Conservation (phyloP, 1,284 basidiomycete species). For the Ustilago trichophora region DNA sequence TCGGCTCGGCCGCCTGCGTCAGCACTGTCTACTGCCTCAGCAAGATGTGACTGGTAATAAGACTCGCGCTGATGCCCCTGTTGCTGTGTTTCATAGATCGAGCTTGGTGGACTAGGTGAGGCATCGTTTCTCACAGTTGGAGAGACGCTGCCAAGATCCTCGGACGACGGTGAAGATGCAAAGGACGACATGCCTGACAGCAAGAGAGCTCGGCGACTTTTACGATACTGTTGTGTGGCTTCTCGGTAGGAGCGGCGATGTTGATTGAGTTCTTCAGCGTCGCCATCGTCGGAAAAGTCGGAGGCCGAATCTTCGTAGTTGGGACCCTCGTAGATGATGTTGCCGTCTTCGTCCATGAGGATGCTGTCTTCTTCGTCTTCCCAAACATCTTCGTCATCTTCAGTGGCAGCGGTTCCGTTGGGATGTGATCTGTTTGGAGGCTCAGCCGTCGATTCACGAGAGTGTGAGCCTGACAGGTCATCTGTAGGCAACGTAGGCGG, state of each 20-base stretch:
- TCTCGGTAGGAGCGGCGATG: constrained; percentile 37
- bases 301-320: constrained; percentile 30
- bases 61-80: constrained; percentile 7
- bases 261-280: constrained; percentile 20
- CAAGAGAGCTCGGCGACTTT: constrained; percentile 43
- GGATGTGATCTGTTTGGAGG: constrained; percentile 1
- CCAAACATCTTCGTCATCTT: constrained; percentile 48
- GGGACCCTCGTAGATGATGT: constrained; percentile 25
- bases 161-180: constrained; percentile 34
- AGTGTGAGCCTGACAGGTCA: constrained; percentile 1
- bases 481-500: not conserved
- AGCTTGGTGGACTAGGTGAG: constrained; percentile 27
- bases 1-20: constrained; percentile 16
- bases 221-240: constrained; percentile 42
- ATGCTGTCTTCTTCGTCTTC: constrained; percentile 42
- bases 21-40: constrained; percentile 28
- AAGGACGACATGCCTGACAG: constrained; percentile 39
- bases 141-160: constrained; percentile 16
- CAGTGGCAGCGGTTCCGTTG: not conserved
- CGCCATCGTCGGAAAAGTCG: constrained; percentile 27
- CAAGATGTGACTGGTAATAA: constrained; percentile 21
- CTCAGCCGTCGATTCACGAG: constrained; percentile 11
- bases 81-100: constrained; percentile 2
- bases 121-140: constrained; percentile 13
- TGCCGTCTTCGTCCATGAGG: constrained; percentile 25